Base-by-base conservation (phyloP, 371 early-diverging fungal species). In the Gilbertella persicaria region DNA sequence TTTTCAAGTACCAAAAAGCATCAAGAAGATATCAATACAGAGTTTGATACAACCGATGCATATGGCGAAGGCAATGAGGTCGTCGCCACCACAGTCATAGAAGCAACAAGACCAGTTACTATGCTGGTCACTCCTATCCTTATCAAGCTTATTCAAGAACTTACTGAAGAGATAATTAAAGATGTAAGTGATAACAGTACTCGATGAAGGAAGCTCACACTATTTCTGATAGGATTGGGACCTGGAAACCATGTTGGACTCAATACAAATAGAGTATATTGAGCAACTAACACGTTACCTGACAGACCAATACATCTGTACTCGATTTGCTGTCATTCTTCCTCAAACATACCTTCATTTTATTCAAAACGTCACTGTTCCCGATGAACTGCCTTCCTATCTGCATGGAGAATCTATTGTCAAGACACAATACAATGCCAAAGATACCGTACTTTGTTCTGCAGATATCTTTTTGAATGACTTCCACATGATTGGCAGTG, bases 291-390 rank as follows among this genome's bases (percentile, higher is more conserved):
- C 83, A 0, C 63, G 79, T 14, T 75, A 78, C 36, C 55, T 81
- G n/a, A 78, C 80, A 5, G 78, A 82, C 17, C 73, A 80, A 41
- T 78, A 67, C 38, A 61, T 75, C 5, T 73, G 71, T 24, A 75
- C 73, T 19, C 80, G 78, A 37, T 79, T 88, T 52, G 73, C 83
- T 0, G 65, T 88, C 9, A 75, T 75, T 40, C 55, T 86, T 7
- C 89, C 90, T 2, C 70, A 75, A 25, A 66, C 88, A 0, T 84
- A 88, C 50, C 57, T 89, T 3, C 86, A 86, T 9, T 85, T 84
- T 46, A 87, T 92, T 43, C 91, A 92, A 66, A 90, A 92, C 55
- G 88, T 87, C 17, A 75, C 83, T 65, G 71, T 90, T 28, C 90
- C 91, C 0, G 89, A 87, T 43, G 84, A 84, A 25, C 55, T 85